These are phyloP conservation scores for Fusarium decemcellulare DNA, from an alignment of 2,329 filamentous ascomycete species.

Conservation along the genomic window DNA sequence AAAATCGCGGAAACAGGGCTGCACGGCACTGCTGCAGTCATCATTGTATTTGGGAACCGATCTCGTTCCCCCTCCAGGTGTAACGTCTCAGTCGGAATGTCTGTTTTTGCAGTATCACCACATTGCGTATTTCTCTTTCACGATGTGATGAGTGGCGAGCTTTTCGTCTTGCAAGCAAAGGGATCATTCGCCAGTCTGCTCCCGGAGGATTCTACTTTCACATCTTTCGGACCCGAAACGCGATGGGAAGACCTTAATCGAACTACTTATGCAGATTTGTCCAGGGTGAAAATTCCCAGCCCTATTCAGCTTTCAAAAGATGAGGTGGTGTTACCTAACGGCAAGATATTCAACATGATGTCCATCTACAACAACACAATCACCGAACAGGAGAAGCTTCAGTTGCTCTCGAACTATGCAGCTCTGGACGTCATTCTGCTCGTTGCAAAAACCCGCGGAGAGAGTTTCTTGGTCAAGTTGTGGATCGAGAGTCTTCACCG, in stretches of 20 bases:
- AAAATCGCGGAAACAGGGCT: background rate
- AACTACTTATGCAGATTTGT: background rate
- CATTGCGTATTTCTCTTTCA: background rate
- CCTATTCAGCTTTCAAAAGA: background rate
- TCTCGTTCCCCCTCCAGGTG: background rate
- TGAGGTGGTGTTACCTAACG: background rate
- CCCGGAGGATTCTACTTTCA: background rate
- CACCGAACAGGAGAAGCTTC: background rate
- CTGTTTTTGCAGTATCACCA: background rate
- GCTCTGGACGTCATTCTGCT: background rate
- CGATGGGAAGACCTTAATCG: background rate
- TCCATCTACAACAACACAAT: background rate
- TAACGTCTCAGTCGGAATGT: background rate
- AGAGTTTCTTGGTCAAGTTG: background rate
- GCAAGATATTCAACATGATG: background rate
- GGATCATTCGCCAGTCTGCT: constrained; percentile 3
- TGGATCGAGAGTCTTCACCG: constrained; percentile 3
- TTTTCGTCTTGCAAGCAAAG: background rate
- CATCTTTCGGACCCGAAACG: background rate
- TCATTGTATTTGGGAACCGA: background rate
- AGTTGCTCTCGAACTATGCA: background rate
- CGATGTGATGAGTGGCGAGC: background rate
- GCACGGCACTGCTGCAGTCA: background rate
- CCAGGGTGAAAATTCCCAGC: background rate
- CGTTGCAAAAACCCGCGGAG: background rate